These are phyloP conservation scores for Pyrenochaeta sp. DNA, from an alignment of 2,329 filamentous ascomycete genomes.

Conservation along the genomic window DNA sequence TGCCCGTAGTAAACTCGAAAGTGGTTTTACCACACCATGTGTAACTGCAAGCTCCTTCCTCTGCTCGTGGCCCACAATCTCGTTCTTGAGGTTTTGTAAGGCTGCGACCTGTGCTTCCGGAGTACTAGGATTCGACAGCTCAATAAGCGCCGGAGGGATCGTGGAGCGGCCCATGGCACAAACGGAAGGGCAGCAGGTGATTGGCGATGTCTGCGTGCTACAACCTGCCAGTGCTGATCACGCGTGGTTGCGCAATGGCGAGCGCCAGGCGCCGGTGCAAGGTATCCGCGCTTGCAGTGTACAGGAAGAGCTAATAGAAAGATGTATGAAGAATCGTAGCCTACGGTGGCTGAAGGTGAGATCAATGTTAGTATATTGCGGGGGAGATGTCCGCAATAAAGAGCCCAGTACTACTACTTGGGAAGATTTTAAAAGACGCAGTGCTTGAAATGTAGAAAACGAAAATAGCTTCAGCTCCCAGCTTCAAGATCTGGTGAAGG, in stretches of 20 bases:
- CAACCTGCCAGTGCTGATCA: slow-evolving; percentile 14
- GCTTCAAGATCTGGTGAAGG: not conserved
- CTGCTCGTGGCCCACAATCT: slow-evolving; percentile 85
- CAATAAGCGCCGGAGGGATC: slow-evolving; percentile 47
- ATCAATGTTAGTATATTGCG: slow-evolving; percentile 13
- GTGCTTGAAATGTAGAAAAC: not conserved
- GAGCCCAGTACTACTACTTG: slow-evolving; percentile 8
- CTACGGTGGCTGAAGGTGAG: not conserved
- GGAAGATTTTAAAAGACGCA: not conserved
- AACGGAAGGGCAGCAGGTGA: slow-evolving; percentile 7
- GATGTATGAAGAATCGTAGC: slow-evolving; percentile 2
- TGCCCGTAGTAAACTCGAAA: slow-evolving; percentile 62
- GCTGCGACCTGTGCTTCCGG: slow-evolving; percentile 59
- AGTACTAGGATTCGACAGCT: slow-evolving; percentile 49
- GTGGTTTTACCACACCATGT: slow-evolving; percentile 71
- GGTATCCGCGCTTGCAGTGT: slow-evolving; percentile 8
- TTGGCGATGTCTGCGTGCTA: slow-evolving; percentile 14
- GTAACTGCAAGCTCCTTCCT: slow-evolving; percentile 83
- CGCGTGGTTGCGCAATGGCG: slow-evolving; percentile 10
- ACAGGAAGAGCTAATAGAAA: slow-evolving; percentile 4
- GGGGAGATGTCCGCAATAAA: slow-evolving; percentile 21
- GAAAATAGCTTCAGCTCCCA: not conserved
- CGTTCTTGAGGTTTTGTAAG: slow-evolving; percentile 82
- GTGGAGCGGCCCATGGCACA: slow-evolving; percentile 46
- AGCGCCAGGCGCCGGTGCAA: slow-evolving; percentile 6